A percentile compares a stretch with the other conserved stretches of the same genome.
Evolutionary conservation across 1,284 basidiomycete genomes (phyloP).

Genomic region (Sanghuangporus weigelae): DNA sequence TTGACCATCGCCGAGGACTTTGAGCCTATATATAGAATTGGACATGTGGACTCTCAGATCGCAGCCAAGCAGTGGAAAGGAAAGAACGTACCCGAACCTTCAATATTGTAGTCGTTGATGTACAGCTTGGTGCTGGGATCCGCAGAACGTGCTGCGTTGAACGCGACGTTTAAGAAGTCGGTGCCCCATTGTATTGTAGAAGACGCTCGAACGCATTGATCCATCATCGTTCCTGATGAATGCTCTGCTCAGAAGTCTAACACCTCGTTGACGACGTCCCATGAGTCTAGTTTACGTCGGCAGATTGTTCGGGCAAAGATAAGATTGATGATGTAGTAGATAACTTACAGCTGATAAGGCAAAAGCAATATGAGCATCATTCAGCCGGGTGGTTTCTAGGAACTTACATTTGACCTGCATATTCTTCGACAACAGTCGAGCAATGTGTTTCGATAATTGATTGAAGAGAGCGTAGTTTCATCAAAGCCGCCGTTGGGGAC

Average conservation of each 20-base stretch:
- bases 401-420: slow-evolving; percentile 17
- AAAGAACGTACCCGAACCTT: slow-evolving; percentile 20
- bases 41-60: background rate
- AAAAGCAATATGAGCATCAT: background rate
- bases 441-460: slow-evolving; percentile 21
- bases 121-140: slow-evolving; percentile 32
- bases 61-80: background rate
- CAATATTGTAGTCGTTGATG: slow-evolving; percentile 34
- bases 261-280: slow-evolving; percentile 18
- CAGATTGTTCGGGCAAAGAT: background rate
- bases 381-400: background rate
- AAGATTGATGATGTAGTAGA: background rate
- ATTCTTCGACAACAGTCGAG: slow-evolving; percentile 20
- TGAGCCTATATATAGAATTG: slow-evolving; percentile 22
- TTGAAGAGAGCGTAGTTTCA: slow-evolving; percentile 19
- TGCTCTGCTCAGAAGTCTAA: background rate
- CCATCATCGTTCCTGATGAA: slow-evolving; percentile 30
- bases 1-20: slow-evolving; percentile 42
- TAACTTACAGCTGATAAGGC: background rate
- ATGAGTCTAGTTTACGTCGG: slow-evolving; percentile 5
- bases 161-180: slow-evolving; percentile 31
- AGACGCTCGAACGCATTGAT: slow-evolving; percentile 30
- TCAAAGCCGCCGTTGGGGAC: slow-evolving; percentile 21
- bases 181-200: slow-evolving; percentile 32
- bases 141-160: slow-evolving; percentile 31